phyloP scores from a whole-genome alignment of 352 stramenopile species.

The Phytopythium helicoides region DNA sequence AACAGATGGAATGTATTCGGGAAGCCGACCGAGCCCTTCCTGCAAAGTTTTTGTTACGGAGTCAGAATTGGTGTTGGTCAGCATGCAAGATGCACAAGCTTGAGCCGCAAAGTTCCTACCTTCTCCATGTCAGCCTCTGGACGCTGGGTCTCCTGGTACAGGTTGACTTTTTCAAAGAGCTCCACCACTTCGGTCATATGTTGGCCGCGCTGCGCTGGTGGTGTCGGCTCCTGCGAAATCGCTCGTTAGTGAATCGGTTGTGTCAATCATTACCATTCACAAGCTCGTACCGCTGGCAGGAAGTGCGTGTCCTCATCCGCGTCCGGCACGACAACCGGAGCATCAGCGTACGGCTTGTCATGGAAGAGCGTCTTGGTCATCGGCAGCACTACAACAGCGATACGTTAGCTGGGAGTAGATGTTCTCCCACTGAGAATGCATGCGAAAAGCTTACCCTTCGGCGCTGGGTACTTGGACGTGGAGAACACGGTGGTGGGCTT shows the following conservation, averaged over 20 bases:
- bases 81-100: not conserved
- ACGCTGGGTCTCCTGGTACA: constrained; percentile 66
- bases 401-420: too few species aligned
- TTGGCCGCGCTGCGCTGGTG: constrained; percentile 67
- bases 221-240: constrained; percentile 48
- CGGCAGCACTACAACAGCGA: constrained; percentile 20
- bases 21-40: constrained; percentile 73
- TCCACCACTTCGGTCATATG: constrained; percentile 82
- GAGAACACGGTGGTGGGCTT: constrained; percentile 89
- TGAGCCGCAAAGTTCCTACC: too few species aligned
- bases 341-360: constrained; percentile 82
- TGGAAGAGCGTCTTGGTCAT: constrained; percentile 77
- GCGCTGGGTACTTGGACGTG: constrained; percentile 83
- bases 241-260: not conserved
- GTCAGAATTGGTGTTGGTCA: not conserved
- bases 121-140: constrained; percentile 83
- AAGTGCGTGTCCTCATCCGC: constrained; percentile 82
- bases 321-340: constrained; percentile 62
- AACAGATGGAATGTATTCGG: constrained; percentile 80
- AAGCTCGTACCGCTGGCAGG: constrained; percentile 46
- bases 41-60: constrained; percentile 5
- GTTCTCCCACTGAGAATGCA: too few species aligned
- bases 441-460: constrained; percentile 37
- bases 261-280: not conserved
- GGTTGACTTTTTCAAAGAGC: constrained; percentile 83